phyloP scores from a whole-genome alignment of 129 eudicot species.

The Pulicaria dysenterica region DNA sequence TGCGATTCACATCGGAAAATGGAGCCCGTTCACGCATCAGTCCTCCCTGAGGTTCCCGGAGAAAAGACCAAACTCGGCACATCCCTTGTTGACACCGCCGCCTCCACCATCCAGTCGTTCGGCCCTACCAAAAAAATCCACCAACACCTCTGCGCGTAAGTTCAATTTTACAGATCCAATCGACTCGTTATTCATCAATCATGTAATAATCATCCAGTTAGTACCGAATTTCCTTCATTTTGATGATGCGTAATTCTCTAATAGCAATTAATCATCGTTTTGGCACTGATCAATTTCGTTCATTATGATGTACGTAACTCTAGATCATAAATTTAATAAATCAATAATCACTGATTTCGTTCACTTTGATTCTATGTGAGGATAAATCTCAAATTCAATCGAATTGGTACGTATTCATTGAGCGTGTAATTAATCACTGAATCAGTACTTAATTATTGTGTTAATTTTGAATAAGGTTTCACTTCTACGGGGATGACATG shows the following conservation, averaged over 20 bases:
- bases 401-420: neutral
- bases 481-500: slow-evolving; percentile 94
- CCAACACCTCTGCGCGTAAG: slow-evolving; percentile 98
- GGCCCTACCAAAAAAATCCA: slow-evolving; percentile 84
- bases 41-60: slow-evolving; percentile 71
- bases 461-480: slow-evolving; percentile 44
- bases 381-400: too few relatives aligned
- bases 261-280: too few relatives aligned
- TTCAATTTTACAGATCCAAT: neutral
- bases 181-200: neutral
- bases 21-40: slow-evolving; percentile 45
- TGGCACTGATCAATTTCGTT: too few relatives aligned
- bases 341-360: too few relatives aligned
- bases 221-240: too few relatives aligned
- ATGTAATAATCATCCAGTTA: too few relatives aligned
- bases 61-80: slow-evolving; percentile 66
- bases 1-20: slow-evolving; percentile 24
- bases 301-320: too few relatives aligned
- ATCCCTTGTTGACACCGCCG: slow-evolving; percentile 69
- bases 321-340: too few relatives aligned
- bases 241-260: too few relatives aligned
- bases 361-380: too few relatives aligned
- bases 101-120: slow-evolving; percentile 79
- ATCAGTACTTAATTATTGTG: neutral
- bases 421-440: neutral